phyloP scores from a whole-genome alignment of 371 early-diverging fungal genomes.

The Syncephalastrum monosporum region DNA sequence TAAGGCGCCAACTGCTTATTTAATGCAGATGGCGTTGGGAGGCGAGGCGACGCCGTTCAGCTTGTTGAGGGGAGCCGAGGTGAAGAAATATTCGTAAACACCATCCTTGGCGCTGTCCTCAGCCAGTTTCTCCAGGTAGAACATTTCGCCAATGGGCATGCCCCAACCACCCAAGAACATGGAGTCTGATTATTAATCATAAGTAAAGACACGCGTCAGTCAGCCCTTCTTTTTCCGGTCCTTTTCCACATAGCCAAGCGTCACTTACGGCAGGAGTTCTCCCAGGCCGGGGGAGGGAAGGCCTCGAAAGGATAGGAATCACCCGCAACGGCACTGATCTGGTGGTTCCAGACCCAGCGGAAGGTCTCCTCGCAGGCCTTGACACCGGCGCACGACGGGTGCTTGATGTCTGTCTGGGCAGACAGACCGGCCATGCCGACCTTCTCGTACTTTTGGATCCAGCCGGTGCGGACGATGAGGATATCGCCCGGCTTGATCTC shows the following conservation, averaged over 20 bases:
- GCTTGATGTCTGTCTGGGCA: slow-evolving; percentile 3
- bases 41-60: slow-evolving; percentile 39
- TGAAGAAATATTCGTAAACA: slow-evolving; percentile 38
- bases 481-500: slow-evolving; percentile 39
- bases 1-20: slow-evolving; percentile 17
- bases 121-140: slow-evolving; percentile 36
- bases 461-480: slow-evolving; percentile 41
- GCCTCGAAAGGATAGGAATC: slow-evolving; percentile 41
- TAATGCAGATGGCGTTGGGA: slow-evolving; percentile 44
- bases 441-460: slow-evolving; percentile 23
- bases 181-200: slow-evolving; percentile 20
- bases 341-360: slow-evolving; percentile 46
- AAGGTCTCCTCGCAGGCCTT: slow-evolving; percentile 42
- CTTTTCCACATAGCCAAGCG: background rate
- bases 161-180: slow-evolving; percentile 40
- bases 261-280: slow-evolving; percentile 27
- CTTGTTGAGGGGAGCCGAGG: slow-evolving; percentile 45
- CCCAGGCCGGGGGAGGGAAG: slow-evolving; percentile 23
- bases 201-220: background rate
- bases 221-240: no score
- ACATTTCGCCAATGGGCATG: slow-evolving; percentile 46
- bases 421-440: background rate
- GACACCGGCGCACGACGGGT: slow-evolving; percentile 29
- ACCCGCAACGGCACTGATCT: slow-evolving; percentile 41
- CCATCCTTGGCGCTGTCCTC: slow-evolving; percentile 38